Evolutionary conservation across 176 grass and related monocot species (phyloP).

Genomic region (Musa acuminata): DNA sequence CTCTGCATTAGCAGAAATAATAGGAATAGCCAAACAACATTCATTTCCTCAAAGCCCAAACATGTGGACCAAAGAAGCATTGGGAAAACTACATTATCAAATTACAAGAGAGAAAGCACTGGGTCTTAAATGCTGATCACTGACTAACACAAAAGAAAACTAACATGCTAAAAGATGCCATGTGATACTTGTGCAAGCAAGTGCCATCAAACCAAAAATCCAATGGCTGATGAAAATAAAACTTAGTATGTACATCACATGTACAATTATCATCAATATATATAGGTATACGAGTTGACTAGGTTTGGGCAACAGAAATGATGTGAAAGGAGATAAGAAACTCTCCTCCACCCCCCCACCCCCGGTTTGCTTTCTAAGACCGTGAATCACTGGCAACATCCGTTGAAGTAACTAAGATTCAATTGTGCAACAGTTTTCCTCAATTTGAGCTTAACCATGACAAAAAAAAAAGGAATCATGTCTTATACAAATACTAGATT

Average conservation of each 20-base stretch:
- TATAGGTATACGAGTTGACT: no score
- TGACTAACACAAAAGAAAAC: neutral
- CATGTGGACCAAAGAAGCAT: neutral
- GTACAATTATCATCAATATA: neutral
- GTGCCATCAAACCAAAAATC: neutral
- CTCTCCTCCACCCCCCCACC: no score
- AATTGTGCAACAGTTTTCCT: neutral
- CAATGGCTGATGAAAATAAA: neutral
- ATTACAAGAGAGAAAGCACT: neutral
- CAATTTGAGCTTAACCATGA: no score
- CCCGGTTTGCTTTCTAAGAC: no score
- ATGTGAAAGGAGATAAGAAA: no score
- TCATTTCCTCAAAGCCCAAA: neutral
- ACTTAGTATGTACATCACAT: neutral
- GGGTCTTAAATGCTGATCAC: neutral
- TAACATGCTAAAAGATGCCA: no score
- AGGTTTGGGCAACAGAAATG: no score
- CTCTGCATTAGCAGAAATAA: conserved; percentile 32
- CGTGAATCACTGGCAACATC: neutral
- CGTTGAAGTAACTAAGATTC: neutral
- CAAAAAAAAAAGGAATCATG: no score
- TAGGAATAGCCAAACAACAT: neutral
- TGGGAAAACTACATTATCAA: neutral
- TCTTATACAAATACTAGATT: no score
- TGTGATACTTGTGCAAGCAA: neutral